Percentiles rank a stretch among this genome's conserved stretches.
Evolutionary conservation across 2,329 filamentous ascomycete genomes (phyloP).

Genomic region (Alternaria conjuncta): DNA sequence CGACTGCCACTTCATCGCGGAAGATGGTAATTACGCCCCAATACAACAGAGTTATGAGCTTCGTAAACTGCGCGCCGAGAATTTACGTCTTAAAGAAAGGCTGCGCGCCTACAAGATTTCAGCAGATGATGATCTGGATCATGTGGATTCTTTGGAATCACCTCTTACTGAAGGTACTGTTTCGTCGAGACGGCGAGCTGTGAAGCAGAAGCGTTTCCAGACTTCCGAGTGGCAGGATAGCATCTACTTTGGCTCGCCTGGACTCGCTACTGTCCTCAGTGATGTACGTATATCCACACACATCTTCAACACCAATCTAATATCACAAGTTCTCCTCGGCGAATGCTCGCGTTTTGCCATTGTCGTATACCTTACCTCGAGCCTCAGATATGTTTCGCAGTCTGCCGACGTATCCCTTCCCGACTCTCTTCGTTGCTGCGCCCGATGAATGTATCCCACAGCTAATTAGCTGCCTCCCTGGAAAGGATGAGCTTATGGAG

Average conservation of each 20-base stretch:
- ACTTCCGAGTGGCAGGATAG: constrained; percentile 52
- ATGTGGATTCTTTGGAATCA: constrained; percentile 27
- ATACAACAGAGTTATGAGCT: constrained; percentile 58
- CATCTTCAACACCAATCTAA: constrained; percentile 20
- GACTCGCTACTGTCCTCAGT: constrained; percentile 54
- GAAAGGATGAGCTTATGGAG: constrained; percentile 46
- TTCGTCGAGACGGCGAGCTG: constrained; percentile 28
- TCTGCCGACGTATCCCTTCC: constrained; percentile 52
- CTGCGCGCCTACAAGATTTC: constrained; percentile 44
- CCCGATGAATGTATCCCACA: constrained; percentile 44
- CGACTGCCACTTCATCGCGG: constrained; percentile 56
- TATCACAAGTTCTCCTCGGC: constrained; percentile 51
- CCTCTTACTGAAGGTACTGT: constrained; percentile 25
- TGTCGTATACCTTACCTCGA: constrained; percentile 53
- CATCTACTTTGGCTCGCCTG: constrained; percentile 59
- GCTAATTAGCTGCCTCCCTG: constrained; percentile 49
- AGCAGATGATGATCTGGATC: constrained; percentile 47
- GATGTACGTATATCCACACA: constrained; percentile 46
- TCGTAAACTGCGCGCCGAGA: constrained; percentile 54
- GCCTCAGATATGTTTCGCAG: constrained; percentile 53
- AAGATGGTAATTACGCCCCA: constrained; percentile 55
- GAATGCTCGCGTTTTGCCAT: constrained; percentile 45
- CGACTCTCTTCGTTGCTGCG: constrained; percentile 51
- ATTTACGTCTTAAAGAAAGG: constrained; percentile 53
- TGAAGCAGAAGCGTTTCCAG: constrained; percentile 48